Conservation (phyloP, 495 filamentous ascomycete genomes). For the Neurospora tetraspora region DNA sequence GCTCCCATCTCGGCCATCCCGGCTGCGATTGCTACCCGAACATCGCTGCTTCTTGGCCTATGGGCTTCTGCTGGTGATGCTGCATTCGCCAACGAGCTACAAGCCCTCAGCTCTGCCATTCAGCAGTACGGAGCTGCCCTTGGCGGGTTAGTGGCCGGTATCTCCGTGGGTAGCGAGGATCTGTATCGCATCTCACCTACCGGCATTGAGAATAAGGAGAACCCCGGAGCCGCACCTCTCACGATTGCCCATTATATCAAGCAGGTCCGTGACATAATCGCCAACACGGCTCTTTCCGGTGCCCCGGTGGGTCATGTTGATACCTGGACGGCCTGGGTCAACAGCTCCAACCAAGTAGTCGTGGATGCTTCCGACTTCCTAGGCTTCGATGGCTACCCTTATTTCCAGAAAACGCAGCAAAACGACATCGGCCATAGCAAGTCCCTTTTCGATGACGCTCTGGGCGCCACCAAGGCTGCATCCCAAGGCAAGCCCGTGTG, state of each 20-base stretch:
- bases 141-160: slow-evolving; percentile 59
- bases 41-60: slow-evolving; percentile 63
- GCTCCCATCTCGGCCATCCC: slow-evolving; percentile 59
- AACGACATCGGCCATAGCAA: slow-evolving; percentile 56
- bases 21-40: slow-evolving; percentile 65
- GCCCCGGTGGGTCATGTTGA: slow-evolving; percentile 76
- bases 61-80: slow-evolving; percentile 62
- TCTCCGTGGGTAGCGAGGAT: slow-evolving; percentile 87
- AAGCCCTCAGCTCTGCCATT: slow-evolving; percentile 56
- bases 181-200: slow-evolving; percentile 69
- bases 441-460: slow-evolving; percentile 52
- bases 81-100: slow-evolving; percentile 57
- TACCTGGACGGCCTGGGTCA: slow-evolving; percentile 82
- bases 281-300: slow-evolving; percentile 44
- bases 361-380: slow-evolving; percentile 64
- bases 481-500: slow-evolving; percentile 63
- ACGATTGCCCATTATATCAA: slow-evolving; percentile 56
- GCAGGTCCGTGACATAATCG: slow-evolving; percentile 48
- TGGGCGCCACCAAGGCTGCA: slow-evolving; percentile 45
- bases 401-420: slow-evolving; percentile 54
- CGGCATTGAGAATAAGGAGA: slow-evolving; percentile 29
- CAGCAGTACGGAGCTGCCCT: slow-evolving; percentile 51
- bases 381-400: slow-evolving; percentile 67
- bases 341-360: slow-evolving; percentile 60
- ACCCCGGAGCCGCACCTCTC: slow-evolving; percentile 45